These are phyloP conservation scores for Erucastrum elatum DNA, from an alignment of 345 rosid genomes.

Conservation along the genomic window DNA sequence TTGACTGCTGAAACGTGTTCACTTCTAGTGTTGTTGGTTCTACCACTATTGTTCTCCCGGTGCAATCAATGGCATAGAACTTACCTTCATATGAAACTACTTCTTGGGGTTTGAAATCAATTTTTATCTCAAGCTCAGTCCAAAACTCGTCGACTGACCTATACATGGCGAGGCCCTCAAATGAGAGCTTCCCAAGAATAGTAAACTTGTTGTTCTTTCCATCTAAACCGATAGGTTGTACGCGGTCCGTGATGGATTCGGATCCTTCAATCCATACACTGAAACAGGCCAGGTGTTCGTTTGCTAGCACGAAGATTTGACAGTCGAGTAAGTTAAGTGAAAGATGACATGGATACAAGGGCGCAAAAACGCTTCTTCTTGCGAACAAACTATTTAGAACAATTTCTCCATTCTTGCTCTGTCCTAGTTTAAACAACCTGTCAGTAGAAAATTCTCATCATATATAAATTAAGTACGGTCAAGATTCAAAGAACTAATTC, in stretches of 20 bases:
- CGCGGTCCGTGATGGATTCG: background rate
- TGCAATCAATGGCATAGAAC: conserved; percentile 8
- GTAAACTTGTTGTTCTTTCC: background rate
- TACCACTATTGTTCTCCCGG: conserved; percentile 23
- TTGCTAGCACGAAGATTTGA: conserved; percentile 12
- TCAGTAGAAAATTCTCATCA: too few relatives aligned
- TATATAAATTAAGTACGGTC: too few relatives aligned
- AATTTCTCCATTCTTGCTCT: too few relatives aligned
- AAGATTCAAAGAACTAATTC: too few relatives aligned
- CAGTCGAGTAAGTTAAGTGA: conserved; percentile 20
- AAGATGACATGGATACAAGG: background rate
- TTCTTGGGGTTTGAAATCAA: background rate
- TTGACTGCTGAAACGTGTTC: conserved; percentile 14
- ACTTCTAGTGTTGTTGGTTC: conserved; percentile 7
- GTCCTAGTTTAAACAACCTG: too few relatives aligned
- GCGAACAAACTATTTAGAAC: too few relatives aligned
- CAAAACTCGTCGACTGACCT: conserved; percentile 17
- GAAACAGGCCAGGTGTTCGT: conserved; percentile 24
- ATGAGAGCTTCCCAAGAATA: background rate
- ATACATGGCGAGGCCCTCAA: background rate
- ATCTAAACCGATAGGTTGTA: background rate
- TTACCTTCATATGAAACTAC: conserved; percentile 9
- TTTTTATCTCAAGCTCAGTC: conserved; percentile 14
- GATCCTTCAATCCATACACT: background rate
- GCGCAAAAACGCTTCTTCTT: too few relatives aligned